Evolutionary conservation across 2,329 filamentous ascomycete species (phyloP).

Genomic region (Aspergillus japonicus): DNA sequence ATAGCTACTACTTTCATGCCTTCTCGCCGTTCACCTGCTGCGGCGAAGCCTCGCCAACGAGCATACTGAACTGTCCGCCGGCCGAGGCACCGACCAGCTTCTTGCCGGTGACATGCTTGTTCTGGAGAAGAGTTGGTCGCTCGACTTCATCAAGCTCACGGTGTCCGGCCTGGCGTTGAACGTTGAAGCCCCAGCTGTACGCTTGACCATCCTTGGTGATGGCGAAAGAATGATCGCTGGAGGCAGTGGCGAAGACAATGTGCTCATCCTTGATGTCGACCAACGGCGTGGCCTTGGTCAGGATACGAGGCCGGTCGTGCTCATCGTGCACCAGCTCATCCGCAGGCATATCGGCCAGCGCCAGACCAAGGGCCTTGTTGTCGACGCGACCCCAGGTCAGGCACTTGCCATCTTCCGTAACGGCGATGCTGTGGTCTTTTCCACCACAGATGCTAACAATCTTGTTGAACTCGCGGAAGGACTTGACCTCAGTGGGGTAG

Average conservation of each 20-base stretch:
- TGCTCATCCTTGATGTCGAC: conserved; percentile 4
- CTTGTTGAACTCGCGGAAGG: conserved; percentile 6
- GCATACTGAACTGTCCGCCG: conserved; percentile 65
- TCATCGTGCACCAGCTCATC: conserved; percentile 12
- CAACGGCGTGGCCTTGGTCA: conserved; percentile 11
- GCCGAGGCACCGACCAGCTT: conserved; percentile 69
- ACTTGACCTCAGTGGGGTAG: conserved; percentile 13
- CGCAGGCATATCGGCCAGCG: conserved; percentile 8
- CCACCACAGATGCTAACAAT: conserved; percentile 16
- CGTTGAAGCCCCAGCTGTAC: conserved; percentile 78
- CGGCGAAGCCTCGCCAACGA: conserved; percentile 19
- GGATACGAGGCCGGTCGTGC: conserved; percentile 15
- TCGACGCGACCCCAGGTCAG: conserved; percentile 23
- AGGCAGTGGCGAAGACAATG: conserved; percentile 7
- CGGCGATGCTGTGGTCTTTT: conserved; percentile 21
- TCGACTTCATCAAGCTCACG: conserved; percentile 55
- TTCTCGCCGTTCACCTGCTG: conserved; percentile 3
- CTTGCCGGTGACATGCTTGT: conserved; percentile 69
- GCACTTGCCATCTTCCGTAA: conserved; percentile 17
- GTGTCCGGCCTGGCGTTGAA: conserved; percentile 69
- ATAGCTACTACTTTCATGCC: not conserved
- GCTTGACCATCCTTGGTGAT: conserved; percentile 64
- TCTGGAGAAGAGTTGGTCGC: conserved; percentile 65
- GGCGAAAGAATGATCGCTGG: conserved; percentile 69
- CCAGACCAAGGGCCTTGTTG: conserved; percentile 18